Evolutionary conservation across 805 yeast species (phyloP).

Genomic region (Nakazawaea holstii): DNA sequence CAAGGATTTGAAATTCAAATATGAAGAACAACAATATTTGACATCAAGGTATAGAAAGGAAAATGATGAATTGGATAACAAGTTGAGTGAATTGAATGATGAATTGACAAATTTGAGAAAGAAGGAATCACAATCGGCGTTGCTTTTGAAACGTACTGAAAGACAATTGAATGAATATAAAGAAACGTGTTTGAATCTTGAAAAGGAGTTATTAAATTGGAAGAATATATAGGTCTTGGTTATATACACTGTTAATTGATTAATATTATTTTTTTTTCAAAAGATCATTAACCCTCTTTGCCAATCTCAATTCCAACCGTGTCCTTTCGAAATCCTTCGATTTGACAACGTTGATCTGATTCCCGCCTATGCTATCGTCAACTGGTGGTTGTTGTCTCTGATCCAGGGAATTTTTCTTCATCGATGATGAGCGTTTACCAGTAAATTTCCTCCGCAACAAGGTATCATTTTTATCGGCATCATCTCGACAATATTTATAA

Average conservation of each 20-base stretch:
- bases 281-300: constrained; percentile 36
- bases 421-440: too few species aligned
- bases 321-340: constrained; percentile 38
- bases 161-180: constrained; percentile 53
- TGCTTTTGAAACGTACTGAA: constrained; percentile 40
- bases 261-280: constrained; percentile 20
- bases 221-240: constrained; percentile 15
- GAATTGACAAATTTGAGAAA: constrained; percentile 37
- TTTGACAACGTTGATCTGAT: not conserved
- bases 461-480: not conserved
- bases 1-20: constrained; percentile 46
- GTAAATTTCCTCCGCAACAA: not conserved
- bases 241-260: too few species aligned
- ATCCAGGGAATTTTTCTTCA: too few species aligned
- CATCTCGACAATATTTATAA: constrained; percentile 2
- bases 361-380: constrained; percentile 9
- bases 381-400: not conserved
- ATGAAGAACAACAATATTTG: constrained; percentile 44
- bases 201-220: constrained; percentile 56
- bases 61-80: constrained; percentile 47
- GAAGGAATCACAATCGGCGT: constrained; percentile 37
- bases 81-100: constrained; percentile 39
- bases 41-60: constrained; percentile 54
- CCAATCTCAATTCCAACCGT: constrained; percentile 42
- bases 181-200: constrained; percentile 46